Evolutionary conservation across 768 basidiomycete species (phyloP), one percentile per base, ranked within the genome.

Genomic region (Cubamyces lactineus): DNA sequence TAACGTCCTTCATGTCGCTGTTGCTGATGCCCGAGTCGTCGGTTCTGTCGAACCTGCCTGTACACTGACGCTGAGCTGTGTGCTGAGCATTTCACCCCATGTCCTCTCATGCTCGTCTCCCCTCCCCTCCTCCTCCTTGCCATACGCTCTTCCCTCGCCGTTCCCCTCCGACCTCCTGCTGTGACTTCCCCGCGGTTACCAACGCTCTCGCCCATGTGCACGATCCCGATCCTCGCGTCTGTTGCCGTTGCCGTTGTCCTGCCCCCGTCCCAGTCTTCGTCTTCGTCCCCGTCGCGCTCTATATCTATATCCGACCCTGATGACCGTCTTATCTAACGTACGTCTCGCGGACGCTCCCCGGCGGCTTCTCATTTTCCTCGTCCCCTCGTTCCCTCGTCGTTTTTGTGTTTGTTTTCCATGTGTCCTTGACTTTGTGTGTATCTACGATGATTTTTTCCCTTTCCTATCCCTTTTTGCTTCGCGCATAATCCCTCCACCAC

Each of bases 281-380:
- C n/a, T 28, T 30, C 1, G 3, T 28, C 45, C 61, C 28, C 21
- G 41, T n/a, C 51, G 41, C 53, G 47, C 11, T 30, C 57, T 51
- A 46, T 63, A 64, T 60, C 56, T 64, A 58, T 64, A 60, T 60
- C 43, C 53, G 58, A 49, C 54, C 50, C 42, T 46, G 58, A 53
- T 63, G 46, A 54, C 38, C n/a, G 42, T 43, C 42, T 16, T 59
- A 53, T 59, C 51, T 59, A 53, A 49, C 21, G 46, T 55, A 53
- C 61, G 62, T 54, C 46, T 57, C 43, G 53, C 46, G 63, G 63
- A 64, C 63, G 58, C 58, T 60, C 42, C 34, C 9, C 38, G 53
- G 57, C 58, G 58, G 58, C 53, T 59, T 64, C 59, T 63, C 46
- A 12, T 62, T 39, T 26, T 16, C n/a, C 19, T 15, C 50, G 30